These are phyloP conservation scores for Penicillium sp. DNA, from an alignment of 2,329 filamentous ascomycete genomes.

Conservation along the genomic window DNA sequence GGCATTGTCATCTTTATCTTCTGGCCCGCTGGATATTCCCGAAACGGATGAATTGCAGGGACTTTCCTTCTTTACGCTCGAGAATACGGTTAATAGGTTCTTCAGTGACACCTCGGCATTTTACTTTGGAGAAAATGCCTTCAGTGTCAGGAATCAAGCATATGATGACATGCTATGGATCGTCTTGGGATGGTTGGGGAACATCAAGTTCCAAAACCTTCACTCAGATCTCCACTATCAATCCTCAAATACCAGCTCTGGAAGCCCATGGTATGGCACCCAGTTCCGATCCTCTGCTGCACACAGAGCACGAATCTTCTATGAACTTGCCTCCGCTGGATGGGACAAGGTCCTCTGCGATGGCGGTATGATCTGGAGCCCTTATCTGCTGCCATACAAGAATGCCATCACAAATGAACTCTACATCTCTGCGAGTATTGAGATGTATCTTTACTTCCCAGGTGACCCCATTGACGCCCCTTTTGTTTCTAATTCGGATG, in stretches of 20 bases:
- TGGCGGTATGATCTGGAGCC: slow-evolving; percentile 92
- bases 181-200: slow-evolving; percentile 85
- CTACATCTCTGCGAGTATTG: slow-evolving; percentile 78
- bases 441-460: slow-evolving; percentile 88
- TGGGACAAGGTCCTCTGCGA: slow-evolving; percentile 81
- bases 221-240: slow-evolving; percentile 66
- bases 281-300: slow-evolving; percentile 77
- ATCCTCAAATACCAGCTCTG: slow-evolving; percentile 21
- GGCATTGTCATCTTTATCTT: slow-evolving; percentile 69
- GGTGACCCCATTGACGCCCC: slow-evolving; percentile 75
- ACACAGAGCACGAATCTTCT: slow-evolving; percentile 81
- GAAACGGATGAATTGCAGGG: slow-evolving; percentile 17
- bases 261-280: slow-evolving; percentile 68
- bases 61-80: slow-evolving; percentile 51
- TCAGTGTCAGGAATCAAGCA: slow-evolving; percentile 73
- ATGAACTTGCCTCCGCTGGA: slow-evolving; percentile 73
- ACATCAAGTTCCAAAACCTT: slow-evolving; percentile 71
- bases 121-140: slow-evolving; percentile 84
- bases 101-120: slow-evolving; percentile 75
- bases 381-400: slow-evolving; percentile 78
- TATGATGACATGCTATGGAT: slow-evolving; percentile 97
- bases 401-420: slow-evolving; percentile 96
- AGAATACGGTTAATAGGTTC: slow-evolving; percentile 80
- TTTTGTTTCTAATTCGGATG: slow-evolving; percentile 48
- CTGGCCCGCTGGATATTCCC: slow-evolving; percentile 49